Percentiles rank a stretch among this genome's conserved stretches.
phyloP scores from a whole-genome alignment of 768 basidiomycete genomes.

The Tylopilus sp. region DNA sequence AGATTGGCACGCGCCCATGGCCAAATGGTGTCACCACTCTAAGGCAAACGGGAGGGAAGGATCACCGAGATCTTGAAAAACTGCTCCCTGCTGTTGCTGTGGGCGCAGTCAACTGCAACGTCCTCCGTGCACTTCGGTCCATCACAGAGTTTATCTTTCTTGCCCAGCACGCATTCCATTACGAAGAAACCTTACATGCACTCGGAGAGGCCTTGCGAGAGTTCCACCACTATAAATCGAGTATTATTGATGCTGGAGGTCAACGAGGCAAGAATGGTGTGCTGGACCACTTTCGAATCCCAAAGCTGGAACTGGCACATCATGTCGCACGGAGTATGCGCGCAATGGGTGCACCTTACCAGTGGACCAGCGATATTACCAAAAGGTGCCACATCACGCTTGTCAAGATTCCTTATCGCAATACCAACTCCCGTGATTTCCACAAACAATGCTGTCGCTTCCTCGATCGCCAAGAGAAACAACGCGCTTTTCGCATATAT shows the following conservation, averaged over 20 bases:
- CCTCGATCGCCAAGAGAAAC: conserved; percentile 3
- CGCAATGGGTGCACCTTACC: conserved; percentile 27
- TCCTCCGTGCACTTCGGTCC: conserved; percentile 33
- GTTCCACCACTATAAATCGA: conserved; percentile 10
- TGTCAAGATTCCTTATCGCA: conserved; percentile 4
- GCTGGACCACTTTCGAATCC: conserved; percentile 5
- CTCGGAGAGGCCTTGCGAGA: background rate
- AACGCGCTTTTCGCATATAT: conserved; percentile 1
- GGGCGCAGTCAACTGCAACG: conserved; percentile 19
- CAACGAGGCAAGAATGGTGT: conserved; percentile 3
- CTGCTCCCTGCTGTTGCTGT: background rate
- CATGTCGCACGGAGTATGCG: conserved; percentile 20
- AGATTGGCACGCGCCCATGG: background rate
- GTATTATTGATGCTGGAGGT: conserved; percentile 3
- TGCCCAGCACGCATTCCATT: conserved; percentile 23
- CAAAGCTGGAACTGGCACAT: conserved; percentile 24
- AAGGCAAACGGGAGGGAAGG: conserved; percentile 4
- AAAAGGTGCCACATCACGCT: conserved; percentile 9
- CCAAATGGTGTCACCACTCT: conserved; percentile 1
- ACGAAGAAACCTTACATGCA: background rate
- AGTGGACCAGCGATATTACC: conserved; percentile 15
- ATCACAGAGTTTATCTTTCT: conserved; percentile 39
- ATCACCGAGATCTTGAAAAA: conserved; percentile 8
- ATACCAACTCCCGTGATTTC: conserved; percentile 1
- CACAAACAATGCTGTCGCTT: conserved; percentile 9